phyloP scores from a whole-genome alignment of 257 asterid species.

The Solanum piurae region DNA sequence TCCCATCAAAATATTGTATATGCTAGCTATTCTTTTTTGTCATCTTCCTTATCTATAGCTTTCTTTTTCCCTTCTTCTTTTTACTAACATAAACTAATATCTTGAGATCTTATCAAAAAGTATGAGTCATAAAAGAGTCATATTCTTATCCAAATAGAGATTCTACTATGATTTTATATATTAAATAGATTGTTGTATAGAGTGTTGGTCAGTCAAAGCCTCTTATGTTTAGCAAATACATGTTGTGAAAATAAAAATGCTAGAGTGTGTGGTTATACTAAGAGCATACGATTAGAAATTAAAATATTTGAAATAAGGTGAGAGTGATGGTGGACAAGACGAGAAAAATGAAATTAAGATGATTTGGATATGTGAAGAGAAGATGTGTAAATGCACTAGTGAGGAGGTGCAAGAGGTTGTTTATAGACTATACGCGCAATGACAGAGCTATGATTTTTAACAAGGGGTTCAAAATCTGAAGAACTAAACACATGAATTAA shows the following conservation, averaged over 20 bases:
- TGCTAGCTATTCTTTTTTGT: background rate
- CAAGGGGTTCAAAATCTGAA: too few relatives aligned
- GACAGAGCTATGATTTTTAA: too few relatives aligned
- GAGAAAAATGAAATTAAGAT: too few relatives aligned
- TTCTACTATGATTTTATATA: background rate
- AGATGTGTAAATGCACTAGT: background rate
- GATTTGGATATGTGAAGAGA: background rate
- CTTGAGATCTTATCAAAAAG: background rate
- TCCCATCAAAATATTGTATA: background rate
- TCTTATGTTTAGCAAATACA: too few relatives aligned
- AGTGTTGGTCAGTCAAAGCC: background rate
- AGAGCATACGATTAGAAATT: background rate
- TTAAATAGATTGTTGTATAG: background rate
- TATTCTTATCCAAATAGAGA: background rate
- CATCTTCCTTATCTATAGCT: background rate
- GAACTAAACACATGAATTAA: too few relatives aligned
- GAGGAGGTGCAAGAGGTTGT: background rate
- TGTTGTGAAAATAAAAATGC: accelerated
- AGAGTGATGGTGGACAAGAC: too few relatives aligned
- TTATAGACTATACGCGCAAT: background rate
- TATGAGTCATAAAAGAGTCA: background rate
- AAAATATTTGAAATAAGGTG: too few relatives aligned
- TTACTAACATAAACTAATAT: background rate
- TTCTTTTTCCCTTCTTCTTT: too few relatives aligned
- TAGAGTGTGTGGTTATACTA: too few relatives aligned